Percentiles rank a stretch among this genome's conserved stretches.
phyloP scores from a whole-genome alignment of 768 basidiomycete species.

The Russula brevipes region DNA sequence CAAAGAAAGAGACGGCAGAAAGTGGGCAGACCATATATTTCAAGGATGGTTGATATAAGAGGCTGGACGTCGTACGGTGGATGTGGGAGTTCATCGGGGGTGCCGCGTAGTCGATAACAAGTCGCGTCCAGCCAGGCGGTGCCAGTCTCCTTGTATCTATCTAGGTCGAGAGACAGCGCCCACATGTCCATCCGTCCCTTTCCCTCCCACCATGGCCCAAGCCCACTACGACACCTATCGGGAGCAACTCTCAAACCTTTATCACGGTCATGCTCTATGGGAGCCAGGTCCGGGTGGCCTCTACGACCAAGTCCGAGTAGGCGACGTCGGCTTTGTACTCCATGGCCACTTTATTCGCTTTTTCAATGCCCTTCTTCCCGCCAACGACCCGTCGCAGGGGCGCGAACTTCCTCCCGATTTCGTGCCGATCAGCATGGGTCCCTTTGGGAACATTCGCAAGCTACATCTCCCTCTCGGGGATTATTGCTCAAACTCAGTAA shows the following conservation, averaged over 20 bases:
- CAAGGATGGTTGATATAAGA: slow-evolving; percentile 38
- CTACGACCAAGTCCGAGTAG: slow-evolving; percentile 25
- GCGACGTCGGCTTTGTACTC: slow-evolving; percentile 25
- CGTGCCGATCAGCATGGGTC: slow-evolving; percentile 10
- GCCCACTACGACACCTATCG: slow-evolving; percentile 18
- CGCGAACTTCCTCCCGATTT: slow-evolving; percentile 8
- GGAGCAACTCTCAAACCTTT: slow-evolving; percentile 14
- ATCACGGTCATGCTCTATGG: slow-evolving; percentile 23
- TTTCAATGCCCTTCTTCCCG: slow-evolving; percentile 23
- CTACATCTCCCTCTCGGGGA: neutral
- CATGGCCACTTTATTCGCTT: slow-evolving; percentile 24
- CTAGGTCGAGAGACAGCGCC: neutral
- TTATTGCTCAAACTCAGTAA: slow-evolving; percentile 6
- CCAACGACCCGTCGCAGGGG: neutral
- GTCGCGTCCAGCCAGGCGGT: no score
- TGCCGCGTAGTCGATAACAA: neutral
- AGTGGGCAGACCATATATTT: slow-evolving; percentile 19
- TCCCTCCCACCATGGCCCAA: neutral
- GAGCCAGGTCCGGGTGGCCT: slow-evolving; percentile 20
- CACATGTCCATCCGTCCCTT: neutral
- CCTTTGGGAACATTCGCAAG: slow-evolving; percentile 10
- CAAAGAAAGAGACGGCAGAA: slow-evolving; percentile 1
- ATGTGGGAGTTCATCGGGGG: slow-evolving; percentile 40
- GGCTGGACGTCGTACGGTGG: slow-evolving; percentile 55
- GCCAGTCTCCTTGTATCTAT: neutral